phyloP scores from a whole-genome alignment of 805 yeast species.

The Kuraishia hungarica region DNA sequence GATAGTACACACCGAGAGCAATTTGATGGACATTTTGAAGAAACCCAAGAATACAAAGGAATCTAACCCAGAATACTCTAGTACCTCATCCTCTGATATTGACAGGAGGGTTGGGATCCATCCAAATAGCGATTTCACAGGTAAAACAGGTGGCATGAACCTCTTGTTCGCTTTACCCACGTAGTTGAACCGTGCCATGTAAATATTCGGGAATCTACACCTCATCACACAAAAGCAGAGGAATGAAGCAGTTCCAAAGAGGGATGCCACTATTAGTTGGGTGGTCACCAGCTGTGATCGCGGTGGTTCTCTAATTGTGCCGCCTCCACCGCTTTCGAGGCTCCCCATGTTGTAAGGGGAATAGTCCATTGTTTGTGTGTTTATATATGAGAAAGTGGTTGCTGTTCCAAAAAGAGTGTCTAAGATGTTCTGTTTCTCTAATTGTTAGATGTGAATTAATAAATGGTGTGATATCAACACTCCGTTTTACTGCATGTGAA shows the following conservation, averaged over 20 bases:
- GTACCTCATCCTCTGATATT: conserved; percentile 65
- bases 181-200: conserved; percentile 67
- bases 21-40: conserved; percentile 78
- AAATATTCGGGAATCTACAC: conserved; percentile 69
- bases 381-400: too few relatives aligned
- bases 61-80: conserved; percentile 89
- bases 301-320: conserved; percentile 20
- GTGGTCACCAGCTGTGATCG: conserved; percentile 57
- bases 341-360: neutral
- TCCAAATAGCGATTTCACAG: conserved; percentile 54
- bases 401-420: too few relatives aligned
- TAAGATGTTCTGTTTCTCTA: too few relatives aligned
- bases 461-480: too few relatives aligned
- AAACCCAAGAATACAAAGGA: conserved; percentile 89
- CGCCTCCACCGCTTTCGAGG: neutral
- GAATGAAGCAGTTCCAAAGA: conserved; percentile 64
- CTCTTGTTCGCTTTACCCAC: conserved; percentile 29
- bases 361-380: conserved; percentile 5
- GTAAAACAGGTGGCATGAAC: conserved; percentile 51
- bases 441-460: neutral
- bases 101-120: conserved; percentile 68
- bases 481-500: too few relatives aligned
- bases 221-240: conserved; percentile 63
- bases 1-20: conserved; percentile 53
- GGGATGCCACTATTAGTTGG: conserved; percentile 62